Base-by-base conservation (phyloP, 345 rosid genomes). In the rapeseed (Brassica napus) region DNA sequence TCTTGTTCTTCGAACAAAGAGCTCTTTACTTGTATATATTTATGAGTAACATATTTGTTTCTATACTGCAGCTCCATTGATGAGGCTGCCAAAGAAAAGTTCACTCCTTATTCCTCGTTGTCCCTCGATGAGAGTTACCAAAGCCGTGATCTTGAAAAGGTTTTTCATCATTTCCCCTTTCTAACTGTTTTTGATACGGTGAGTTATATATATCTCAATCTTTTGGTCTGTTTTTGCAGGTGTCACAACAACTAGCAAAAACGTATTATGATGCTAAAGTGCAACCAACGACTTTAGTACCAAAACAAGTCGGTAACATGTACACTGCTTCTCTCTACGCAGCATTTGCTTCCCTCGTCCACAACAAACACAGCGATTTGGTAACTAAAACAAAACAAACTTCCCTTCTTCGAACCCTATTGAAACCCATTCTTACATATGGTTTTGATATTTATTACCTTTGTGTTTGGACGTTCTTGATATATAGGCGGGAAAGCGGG, bases 281-380 rank as follows among this genome's bases (percentile, higher is more conserved):
- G 76, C 94, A 89, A 79, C 95, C 98, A 8, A 83, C 97, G 55
- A 92, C 97, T 76, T 83, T 93, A 88, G 32, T 96, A 64, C 99
- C 99, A 21, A 96, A 96, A 75, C 91, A 92, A 93, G 97, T 92
- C 16, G 99, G 99, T 75, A 96, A 96, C 88, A 96, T 92, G 98
- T 93, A 96, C 84, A 96, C 99, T 0, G 99, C 99, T 77, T 96
- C 99, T 75, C 77, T 96, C 30, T 96, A 93, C 73, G 97, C 98
- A 16, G 99, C 99, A 61, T 92, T 96, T 77, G 95, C 85, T 62
- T 96, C 99, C 66, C 95, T 96, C 34, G 82, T 96, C 84, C 93
- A 96, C 88, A 89, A 88, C 75, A 92, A 89, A 82, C 77, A 89
- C 52, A 81, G 74, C 32, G 86, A 86, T 81, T 76, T 96, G 98